Evolutionary conservation across 2,329 filamentous ascomycete species (phyloP).

Genomic region (Triangularia setosa): DNA sequence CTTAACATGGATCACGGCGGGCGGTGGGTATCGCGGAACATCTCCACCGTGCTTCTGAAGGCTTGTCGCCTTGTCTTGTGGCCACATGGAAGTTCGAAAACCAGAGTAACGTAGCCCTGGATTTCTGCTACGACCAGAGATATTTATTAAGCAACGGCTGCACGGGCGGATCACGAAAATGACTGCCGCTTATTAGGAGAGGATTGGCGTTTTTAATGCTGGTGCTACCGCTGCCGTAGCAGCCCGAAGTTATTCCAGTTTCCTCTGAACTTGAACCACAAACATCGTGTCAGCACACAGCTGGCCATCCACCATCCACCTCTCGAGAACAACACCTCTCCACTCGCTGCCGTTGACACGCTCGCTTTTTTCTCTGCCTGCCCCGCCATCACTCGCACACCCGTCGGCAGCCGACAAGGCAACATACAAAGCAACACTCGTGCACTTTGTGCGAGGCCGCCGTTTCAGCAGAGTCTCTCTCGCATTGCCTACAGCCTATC

Average conservation of each 20-base stretch:
- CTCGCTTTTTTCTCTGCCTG: neutral
- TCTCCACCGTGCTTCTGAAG: constrained; percentile 16
- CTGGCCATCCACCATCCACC: neutral
- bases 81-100: constrained; percentile 28
- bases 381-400: neutral
- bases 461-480: neutral
- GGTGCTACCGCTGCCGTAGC: constrained; percentile 4
- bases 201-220: constrained; percentile 20
- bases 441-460: neutral
- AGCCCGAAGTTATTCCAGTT: neutral
- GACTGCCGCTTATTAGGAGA: constrained; percentile 19
- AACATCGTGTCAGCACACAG: constrained; percentile 1
- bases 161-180: constrained; percentile 8
- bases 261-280: neutral
- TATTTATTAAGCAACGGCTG: constrained; percentile 10
- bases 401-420: neutral
- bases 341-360: neutral
- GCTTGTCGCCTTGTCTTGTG: constrained; percentile 17
- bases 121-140: neutral
- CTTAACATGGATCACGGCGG: constrained; percentile 11
- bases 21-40: constrained; percentile 12
- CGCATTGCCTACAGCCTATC: neutral
- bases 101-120: constrained; percentile 20
- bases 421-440: neutral
- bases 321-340: neutral